Percentiles rank a stretch among this genome's conserved stretches.
Evolutionary conservation across 257 asterid species (phyloP).

Genomic region (Solanum etuberosum): DNA sequence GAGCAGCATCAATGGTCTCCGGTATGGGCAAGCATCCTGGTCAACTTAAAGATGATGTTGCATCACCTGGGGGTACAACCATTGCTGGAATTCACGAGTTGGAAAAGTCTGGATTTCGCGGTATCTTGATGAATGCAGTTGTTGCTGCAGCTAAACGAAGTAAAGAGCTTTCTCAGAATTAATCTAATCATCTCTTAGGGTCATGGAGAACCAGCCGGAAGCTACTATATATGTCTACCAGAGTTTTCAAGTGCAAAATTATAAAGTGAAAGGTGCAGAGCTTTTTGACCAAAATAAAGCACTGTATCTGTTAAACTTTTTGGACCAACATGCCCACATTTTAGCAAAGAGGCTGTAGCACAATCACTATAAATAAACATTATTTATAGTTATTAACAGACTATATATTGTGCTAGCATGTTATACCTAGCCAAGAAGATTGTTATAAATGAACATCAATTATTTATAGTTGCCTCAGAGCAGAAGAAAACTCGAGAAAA

Average conservation of each 20-base stretch:
- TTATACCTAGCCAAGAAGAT: not conserved
- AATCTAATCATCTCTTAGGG: not conserved
- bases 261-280: not conserved
- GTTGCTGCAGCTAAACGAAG: constrained; percentile 93
- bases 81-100: constrained; percentile 86
- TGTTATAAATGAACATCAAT: not conserved
- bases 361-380: not conserved
- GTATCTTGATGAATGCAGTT: constrained; percentile 80
- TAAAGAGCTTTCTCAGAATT: constrained; percentile 56
- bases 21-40: constrained; percentile 70
- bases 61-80: constrained; percentile 92
- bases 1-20: constrained; percentile 81
- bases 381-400: not conserved
- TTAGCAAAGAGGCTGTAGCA: not conserved
- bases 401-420: not conserved
- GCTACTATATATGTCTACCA: not conserved
- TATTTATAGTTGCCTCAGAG: not conserved
- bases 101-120: constrained; percentile 85
- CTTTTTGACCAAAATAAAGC: not conserved
- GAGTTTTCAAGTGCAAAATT: not conserved
- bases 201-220: not conserved
- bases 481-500: not conserved
- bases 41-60: constrained; percentile 92
- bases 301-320: not conserved
- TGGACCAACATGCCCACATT: not conserved